Percentiles rank a stretch among this genome's conserved stretches.
Conservation (phyloP, 257 asterid species). For the Voacanga thouarsii region DNA sequence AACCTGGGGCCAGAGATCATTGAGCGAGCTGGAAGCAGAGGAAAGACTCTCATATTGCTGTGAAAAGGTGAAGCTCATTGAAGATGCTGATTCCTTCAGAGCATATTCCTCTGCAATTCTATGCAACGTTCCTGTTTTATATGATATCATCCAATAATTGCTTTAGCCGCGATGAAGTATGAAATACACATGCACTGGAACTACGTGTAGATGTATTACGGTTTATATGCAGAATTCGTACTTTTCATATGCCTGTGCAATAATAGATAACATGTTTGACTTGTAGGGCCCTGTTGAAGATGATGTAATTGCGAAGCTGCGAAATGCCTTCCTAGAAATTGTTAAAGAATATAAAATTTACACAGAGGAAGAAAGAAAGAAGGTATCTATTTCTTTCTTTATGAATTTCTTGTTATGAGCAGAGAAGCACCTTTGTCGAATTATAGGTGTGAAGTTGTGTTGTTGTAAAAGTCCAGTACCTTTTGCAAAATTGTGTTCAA, state of each 20-base stretch:
- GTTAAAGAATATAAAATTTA: slow-evolving; percentile 75
- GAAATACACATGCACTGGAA: neutral
- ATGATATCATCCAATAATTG: neutral
- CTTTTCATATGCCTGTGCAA: neutral
- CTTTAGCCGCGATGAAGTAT: neutral
- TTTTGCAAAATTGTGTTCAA: neutral
- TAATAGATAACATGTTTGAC: neutral
- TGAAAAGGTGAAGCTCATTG: slow-evolving; percentile 72
- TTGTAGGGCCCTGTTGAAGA: slow-evolving; percentile 91
- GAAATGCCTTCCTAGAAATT: slow-evolving; percentile 76
- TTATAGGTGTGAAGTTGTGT: neutral
- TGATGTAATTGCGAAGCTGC: slow-evolving; percentile 80
- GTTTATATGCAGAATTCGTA: neutral
- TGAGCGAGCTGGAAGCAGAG: slow-evolving; percentile 96
- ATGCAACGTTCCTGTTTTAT: neutral
- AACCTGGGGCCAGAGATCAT: slow-evolving; percentile 87
- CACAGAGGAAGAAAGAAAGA: slow-evolving; percentile 77
- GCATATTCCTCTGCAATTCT: neutral
- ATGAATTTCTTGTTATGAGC: neutral
- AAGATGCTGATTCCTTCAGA: slow-evolving; percentile 10
- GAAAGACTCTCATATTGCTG: slow-evolving; percentile 93
- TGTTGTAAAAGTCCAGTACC: too few species aligned
- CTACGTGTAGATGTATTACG: neutral
- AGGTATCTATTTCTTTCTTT: slow-evolving; percentile 41
- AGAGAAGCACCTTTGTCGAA: neutral